These are phyloP conservation scores for Stevia rebaudiana DNA, from an alignment of 140 eudicot species.

Conservation along the genomic window DNA sequence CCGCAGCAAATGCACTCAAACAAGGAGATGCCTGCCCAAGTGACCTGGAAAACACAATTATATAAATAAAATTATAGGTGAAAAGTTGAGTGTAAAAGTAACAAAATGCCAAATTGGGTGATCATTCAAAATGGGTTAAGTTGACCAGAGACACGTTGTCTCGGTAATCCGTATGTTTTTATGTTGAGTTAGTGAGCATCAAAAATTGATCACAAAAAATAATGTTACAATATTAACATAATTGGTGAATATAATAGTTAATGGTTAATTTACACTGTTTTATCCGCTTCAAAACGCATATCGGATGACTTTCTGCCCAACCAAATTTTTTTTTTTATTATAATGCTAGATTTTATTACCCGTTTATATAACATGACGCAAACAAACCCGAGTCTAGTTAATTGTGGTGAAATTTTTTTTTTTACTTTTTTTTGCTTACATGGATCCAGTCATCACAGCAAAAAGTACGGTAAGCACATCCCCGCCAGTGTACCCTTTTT, in stretches of 20 bases:
- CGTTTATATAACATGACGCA: not conserved
- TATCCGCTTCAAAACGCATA: not conserved
- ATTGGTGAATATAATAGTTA: not conserved
- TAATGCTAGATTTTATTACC: not conserved
- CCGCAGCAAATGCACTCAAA: slow-evolving; percentile 81
- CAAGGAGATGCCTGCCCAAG: slow-evolving; percentile 85
- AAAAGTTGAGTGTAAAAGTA: not conserved
- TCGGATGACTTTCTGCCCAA: not conserved
- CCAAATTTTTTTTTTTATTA: not conserved
- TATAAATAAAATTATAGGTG: not conserved
- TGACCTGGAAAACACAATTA: slow-evolving; percentile 46
- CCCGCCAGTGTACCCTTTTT: slow-evolving; percentile 66
- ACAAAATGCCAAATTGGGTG: not conserved
- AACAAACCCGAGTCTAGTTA: not conserved
- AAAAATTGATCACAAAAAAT: too few relatives aligned
- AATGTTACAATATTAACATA: not conserved
- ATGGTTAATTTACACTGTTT: not conserved
- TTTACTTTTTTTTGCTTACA: too few relatives aligned
- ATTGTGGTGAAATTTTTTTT: too few relatives aligned
- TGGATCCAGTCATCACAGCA: slow-evolving; percentile 73
- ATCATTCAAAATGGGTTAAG: not conserved
- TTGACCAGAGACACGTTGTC: not conserved
- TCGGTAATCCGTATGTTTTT: not conserved
- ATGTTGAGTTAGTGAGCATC: too few relatives aligned
- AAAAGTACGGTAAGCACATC: slow-evolving; percentile 54